These are phyloP conservation scores for Scedosporium apiospermum DNA, from an alignment of 2,329 filamentous ascomycete genomes.

Conservation along the genomic window DNA sequence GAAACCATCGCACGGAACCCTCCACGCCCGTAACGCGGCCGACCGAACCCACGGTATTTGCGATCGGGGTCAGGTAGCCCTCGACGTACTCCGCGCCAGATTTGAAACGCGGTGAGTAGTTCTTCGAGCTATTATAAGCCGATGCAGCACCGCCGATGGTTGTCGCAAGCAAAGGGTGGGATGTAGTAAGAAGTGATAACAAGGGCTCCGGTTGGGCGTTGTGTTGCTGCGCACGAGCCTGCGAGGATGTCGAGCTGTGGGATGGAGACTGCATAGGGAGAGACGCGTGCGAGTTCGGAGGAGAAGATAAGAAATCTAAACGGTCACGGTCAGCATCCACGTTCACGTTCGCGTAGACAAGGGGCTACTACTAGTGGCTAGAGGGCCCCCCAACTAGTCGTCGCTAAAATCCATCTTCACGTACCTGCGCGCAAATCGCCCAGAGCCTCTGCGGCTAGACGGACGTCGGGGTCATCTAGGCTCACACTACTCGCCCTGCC, in stretches of 20 bases:
- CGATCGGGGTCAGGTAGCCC: conserved; percentile 75
- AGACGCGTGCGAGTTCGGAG: conserved; percentile 35
- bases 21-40: conserved; percentile 82
- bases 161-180: conserved; percentile 75
- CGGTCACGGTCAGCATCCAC: conserved; percentile 10
- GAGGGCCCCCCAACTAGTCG: no score
- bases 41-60: conserved; percentile 76
- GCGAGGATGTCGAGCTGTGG: conserved; percentile 20
- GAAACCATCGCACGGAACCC: conserved; percentile 74
- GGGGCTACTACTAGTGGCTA: neutral
- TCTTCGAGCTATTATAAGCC: conserved; percentile 79
- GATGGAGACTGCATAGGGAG: conserved; percentile 25
- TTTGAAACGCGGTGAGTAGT: conserved; percentile 81
- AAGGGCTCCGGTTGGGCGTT: conserved; percentile 52
- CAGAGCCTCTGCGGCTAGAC: conserved; percentile 64
- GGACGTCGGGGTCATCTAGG: conserved; percentile 58
- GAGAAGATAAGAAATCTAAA: conserved; percentile 58
- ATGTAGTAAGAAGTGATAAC: conserved; percentile 76
- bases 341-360: conserved; percentile 8
- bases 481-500: conserved; percentile 41
- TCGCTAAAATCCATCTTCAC: conserved; percentile 14
- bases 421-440: conserved; percentile 65
- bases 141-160: conserved; percentile 79
- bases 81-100: conserved; percentile 89
- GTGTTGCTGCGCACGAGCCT: conserved; percentile 20